Conservation (phyloP, 345 rosid species). For the Euclidium syriacum region DNA sequence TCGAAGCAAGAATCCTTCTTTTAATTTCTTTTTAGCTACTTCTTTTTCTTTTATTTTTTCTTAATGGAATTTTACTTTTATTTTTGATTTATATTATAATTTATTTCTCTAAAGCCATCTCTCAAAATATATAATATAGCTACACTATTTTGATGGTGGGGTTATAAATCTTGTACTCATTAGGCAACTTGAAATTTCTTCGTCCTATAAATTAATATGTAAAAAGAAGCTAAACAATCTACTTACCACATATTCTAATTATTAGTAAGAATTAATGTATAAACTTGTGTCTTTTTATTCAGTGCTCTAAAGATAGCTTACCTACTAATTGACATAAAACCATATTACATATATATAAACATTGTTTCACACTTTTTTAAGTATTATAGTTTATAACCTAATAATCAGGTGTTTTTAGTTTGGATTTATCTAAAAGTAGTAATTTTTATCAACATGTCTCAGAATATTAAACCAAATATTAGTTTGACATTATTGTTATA, state of each 20-base stretch:
- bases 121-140: background rate
- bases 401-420: background rate
- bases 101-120: conserved; percentile 13
- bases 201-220: conserved; percentile 6
- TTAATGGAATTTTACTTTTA: conserved; percentile 26
- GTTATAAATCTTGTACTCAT: conserved; percentile 18
- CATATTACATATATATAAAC: background rate
- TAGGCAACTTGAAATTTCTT: conserved; percentile 1
- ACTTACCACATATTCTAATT: background rate
- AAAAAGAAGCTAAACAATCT: background rate
- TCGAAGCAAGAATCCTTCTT: conserved; percentile 35
- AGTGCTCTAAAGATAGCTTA: conserved; percentile 10
- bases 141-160: conserved; percentile 22
- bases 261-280: background rate
- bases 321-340: conserved; percentile 22
- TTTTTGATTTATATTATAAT: background rate
- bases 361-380: background rate
- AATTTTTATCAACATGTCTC: background rate
- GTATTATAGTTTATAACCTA: background rate
- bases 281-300: background rate
- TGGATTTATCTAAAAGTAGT: background rate
- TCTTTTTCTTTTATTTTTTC: conserved; percentile 15
- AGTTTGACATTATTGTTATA: background rate
- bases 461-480: background rate
- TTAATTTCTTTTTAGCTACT: background rate